These are phyloP conservation scores for Ulmus americana DNA, from an alignment of 331 rosid genomes.

Conservation along the genomic window DNA sequence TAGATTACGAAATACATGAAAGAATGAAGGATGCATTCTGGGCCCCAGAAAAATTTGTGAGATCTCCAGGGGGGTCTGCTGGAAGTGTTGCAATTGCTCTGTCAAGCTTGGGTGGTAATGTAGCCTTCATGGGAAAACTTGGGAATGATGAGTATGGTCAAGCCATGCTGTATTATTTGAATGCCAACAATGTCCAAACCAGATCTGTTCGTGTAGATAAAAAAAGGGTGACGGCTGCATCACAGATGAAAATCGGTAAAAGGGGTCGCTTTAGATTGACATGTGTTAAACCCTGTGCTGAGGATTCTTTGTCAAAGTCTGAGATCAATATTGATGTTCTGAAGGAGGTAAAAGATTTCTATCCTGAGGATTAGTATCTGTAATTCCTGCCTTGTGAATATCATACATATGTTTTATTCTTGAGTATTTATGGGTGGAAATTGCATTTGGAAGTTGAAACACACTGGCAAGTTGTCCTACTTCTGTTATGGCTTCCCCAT, in stretches of 20 bases:
- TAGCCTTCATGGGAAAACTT: constrained; percentile 95
- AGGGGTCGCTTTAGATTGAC: constrained; percentile 61
- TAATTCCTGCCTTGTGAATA: constrained; percentile 9
- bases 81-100: constrained; percentile 87
- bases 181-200: constrained; percentile 72
- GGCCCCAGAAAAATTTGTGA: constrained; percentile 69
- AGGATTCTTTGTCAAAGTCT: constrained; percentile 68
- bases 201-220: constrained; percentile 64
- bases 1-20: constrained; percentile 69
- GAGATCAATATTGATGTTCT: constrained; percentile 79
- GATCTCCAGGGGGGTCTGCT: constrained; percentile 84
- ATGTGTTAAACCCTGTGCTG: constrained; percentile 76
- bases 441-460: constrained; percentile 1
- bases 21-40: constrained; percentile 61
- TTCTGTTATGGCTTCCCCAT: not conserved
- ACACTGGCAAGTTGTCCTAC: not conserved
- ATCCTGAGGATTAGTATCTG: constrained; percentile 10
- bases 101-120: constrained; percentile 83
- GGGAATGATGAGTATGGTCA: constrained; percentile 80
- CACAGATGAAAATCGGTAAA: constrained; percentile 77
- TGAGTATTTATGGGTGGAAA: not conserved
- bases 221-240: constrained; percentile 56
- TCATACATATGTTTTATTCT: not conserved
- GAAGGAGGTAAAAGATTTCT: constrained; percentile 66
- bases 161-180: constrained; percentile 74